A percentile compares a stretch with the other conserved stretches of the same genome.
phyloP scores from a whole-genome alignment of 768 basidiomycete species.

The Terana coerulea region DNA sequence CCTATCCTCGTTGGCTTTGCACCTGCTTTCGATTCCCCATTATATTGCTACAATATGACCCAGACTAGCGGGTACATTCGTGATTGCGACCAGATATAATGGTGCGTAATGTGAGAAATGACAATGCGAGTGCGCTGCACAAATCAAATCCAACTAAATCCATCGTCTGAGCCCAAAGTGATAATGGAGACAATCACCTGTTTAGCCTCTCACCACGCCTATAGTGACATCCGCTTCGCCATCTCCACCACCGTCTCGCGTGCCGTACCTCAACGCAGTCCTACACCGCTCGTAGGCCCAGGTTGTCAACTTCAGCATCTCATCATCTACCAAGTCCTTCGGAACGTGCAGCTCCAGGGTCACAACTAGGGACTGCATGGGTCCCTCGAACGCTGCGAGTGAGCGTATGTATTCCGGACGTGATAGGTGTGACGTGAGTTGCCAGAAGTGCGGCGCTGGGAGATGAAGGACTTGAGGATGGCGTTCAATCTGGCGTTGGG shows the following conservation, averaged over 20 bases:
- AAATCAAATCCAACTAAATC: constrained; percentile 1
- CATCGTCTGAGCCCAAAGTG: neutral
- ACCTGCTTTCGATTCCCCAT: neutral
- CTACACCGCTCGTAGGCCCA: constrained; percentile 74
- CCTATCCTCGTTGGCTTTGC: neutral
- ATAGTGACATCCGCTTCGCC: constrained; percentile 62
- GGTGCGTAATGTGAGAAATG: constrained; percentile 4
- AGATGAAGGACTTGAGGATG: constrained; percentile 83
- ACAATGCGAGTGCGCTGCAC: neutral
- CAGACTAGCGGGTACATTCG: too few relatives aligned
- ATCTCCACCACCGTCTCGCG: constrained; percentile 25
- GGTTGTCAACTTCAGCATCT: constrained; percentile 65
- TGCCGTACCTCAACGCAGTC: constrained; percentile 40
- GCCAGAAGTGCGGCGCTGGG: constrained; percentile 86
- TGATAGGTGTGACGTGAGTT: constrained; percentile 46
- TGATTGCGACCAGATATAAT: too few relatives aligned
- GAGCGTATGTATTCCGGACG: constrained; percentile 18
- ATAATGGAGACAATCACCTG: neutral
- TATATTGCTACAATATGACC: neutral
- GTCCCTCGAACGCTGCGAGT: constrained; percentile 18
- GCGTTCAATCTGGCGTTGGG: constrained; percentile 58
- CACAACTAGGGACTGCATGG: constrained; percentile 54
- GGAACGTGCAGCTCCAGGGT: constrained; percentile 79
- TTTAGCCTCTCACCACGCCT: constrained; percentile 61
- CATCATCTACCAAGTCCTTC: constrained; percentile 61